Evolutionary conservation across 257 asterid genomes (phyloP).

Genomic region (Forsythia suspensa): DNA sequence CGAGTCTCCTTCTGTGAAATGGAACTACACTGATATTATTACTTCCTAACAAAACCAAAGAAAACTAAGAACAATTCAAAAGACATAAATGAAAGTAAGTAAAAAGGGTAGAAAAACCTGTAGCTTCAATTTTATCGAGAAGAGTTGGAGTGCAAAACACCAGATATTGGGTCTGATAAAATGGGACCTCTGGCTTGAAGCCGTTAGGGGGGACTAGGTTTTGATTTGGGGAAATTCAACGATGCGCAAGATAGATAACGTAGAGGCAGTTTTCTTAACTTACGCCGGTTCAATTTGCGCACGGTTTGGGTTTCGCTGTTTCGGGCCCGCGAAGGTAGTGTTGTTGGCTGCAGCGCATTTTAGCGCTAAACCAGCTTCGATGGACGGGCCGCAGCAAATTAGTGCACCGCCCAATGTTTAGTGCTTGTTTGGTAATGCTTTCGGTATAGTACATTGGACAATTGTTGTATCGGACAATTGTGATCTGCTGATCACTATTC

Average conservation of each 20-base stretch:
- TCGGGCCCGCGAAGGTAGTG: not conserved
- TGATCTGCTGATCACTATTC: too few species aligned
- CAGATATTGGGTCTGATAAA: slow-evolving; percentile 23
- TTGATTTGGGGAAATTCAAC: slow-evolving; percentile 38
- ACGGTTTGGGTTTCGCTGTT: slow-evolving; percentile 19
- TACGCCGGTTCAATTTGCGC: slow-evolving; percentile 30
- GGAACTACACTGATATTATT: slow-evolving; percentile 25
- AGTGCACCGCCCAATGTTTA: too few species aligned
- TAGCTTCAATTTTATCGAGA: slow-evolving; percentile 25
- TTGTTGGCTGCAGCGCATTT: not conserved
- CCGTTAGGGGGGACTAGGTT: slow-evolving; percentile 36
- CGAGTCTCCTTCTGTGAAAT: slow-evolving; percentile 19
- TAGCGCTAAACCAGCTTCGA: not conserved
- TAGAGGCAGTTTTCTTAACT: not conserved
- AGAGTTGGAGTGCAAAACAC: slow-evolving; percentile 23
- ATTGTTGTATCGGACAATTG: too few species aligned
- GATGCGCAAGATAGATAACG: slow-evolving; percentile 33
- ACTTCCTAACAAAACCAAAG: not conserved
- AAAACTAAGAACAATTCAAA: slow-evolving; percentile 20
- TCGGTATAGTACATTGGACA: too few species aligned
- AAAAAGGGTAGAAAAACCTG: slow-evolving; percentile 25
- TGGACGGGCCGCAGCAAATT: too few species aligned
- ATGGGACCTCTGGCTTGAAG: slow-evolving; percentile 16
- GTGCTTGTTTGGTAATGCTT: too few species aligned
- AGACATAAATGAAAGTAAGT: slow-evolving; percentile 7